Evolutionary conservation across 805 yeast genomes (phyloP).

Genomic region (Metschnikowia picachoensis): DNA sequence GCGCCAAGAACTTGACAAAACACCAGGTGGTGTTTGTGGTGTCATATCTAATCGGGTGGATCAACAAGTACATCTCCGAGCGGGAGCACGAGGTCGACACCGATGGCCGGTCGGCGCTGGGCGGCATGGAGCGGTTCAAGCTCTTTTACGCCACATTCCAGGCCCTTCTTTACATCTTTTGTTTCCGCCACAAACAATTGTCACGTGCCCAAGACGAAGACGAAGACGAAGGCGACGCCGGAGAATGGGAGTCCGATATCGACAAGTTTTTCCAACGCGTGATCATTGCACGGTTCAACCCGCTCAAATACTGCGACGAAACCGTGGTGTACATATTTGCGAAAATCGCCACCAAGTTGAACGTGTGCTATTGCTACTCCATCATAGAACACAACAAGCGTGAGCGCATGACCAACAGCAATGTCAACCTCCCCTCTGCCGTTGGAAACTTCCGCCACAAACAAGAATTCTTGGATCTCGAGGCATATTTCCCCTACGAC

Average conservation of each 20-base stretch:
- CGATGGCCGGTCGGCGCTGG: conserved; percentile 19
- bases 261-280: conserved; percentile 86
- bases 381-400: conserved; percentile 87
- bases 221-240: conserved; percentile 23
- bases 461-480: conserved; percentile 83
- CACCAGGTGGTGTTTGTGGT: conserved; percentile 78
- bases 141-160: conserved; percentile 89
- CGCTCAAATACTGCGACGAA: conserved; percentile 87
- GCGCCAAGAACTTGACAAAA: conserved; percentile 70
- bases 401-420: conserved; percentile 51
- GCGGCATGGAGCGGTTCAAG: conserved; percentile 88
- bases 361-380: conserved; percentile 88
- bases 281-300: conserved; percentile 85
- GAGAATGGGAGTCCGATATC: conserved; percentile 72
- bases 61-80: conserved; percentile 74
- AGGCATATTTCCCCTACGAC: conserved; percentile 96
- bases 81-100: conserved; percentile 75
- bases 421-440: conserved; percentile 30
- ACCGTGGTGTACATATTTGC: conserved; percentile 94
- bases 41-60: conserved; percentile 80
- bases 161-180: conserved; percentile 84
- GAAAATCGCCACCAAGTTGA: conserved; percentile 81
- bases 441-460: conserved; percentile 49
- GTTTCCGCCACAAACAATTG: conserved; percentile 73
- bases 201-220: conserved; percentile 27